A percentile compares a stretch with the other conserved stretches of the same genome.
Conservation (phyloP, 2,329 filamentous ascomycete species). For the Talaromyces sp. region DNA sequence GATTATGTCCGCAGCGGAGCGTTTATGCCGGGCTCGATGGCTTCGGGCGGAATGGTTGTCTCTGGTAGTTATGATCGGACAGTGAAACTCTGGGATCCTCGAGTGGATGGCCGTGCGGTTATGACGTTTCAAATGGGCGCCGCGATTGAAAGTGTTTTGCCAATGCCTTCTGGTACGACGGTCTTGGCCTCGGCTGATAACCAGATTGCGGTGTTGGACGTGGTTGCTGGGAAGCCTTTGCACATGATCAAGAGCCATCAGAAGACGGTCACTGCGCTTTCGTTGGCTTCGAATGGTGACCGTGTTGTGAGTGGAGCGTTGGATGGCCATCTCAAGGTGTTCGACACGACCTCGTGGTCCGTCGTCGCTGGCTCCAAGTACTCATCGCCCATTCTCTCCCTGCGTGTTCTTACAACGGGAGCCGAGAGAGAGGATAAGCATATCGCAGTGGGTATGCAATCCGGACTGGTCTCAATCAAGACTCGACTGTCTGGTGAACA, state of each 20-base stretch:
- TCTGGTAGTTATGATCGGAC: constrained; percentile 94
- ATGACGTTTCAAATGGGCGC: constrained; percentile 96
- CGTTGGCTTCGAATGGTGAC: constrained; percentile 71
- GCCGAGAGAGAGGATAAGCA: constrained; percentile 75
- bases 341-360: constrained; percentile 91
- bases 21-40: constrained; percentile 66
- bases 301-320: constrained; percentile 82
- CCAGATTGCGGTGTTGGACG: constrained; percentile 82
- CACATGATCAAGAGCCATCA: constrained; percentile 90
- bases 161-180: constrained; percentile 79
- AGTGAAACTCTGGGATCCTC: constrained; percentile 87
- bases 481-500: constrained; percentile 82
- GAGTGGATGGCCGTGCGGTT: constrained; percentile 62
- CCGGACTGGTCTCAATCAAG: constrained; percentile 81
- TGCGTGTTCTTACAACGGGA: constrained; percentile 68
- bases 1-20: constrained; percentile 87
- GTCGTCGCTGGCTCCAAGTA: constrained; percentile 95
- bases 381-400: constrained; percentile 78
- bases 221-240: constrained; percentile 83
- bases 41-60: constrained; percentile 65
- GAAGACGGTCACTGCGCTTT: constrained; percentile 89
- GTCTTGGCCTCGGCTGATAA: constrained; percentile 80
- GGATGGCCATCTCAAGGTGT: constrained; percentile 95
- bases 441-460: constrained; percentile 90
- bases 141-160: constrained; percentile 80